A percentile compares a stretch with the other conserved stretches of the same genome.
Conservation (phyloP, 140 eudicot genomes). For the Bidens hawaiensis region DNA sequence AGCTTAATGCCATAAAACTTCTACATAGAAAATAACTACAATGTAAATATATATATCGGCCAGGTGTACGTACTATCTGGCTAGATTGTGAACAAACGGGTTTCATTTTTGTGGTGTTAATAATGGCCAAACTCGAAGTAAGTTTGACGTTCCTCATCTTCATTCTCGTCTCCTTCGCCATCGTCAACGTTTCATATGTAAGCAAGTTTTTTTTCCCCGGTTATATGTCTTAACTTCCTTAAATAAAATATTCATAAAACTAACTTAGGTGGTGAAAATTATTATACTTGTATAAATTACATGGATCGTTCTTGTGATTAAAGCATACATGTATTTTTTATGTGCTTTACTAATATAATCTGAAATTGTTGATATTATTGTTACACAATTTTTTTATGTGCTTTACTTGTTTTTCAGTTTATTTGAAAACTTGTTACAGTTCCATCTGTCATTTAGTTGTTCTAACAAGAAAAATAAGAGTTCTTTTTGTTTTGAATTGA, state of each 20-base stretch:
- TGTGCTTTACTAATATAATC: too few relatives aligned
- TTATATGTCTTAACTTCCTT: background rate
- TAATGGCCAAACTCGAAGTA: slow-evolving; percentile 27
- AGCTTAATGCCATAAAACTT: slow-evolving; percentile 18
- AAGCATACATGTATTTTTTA: too few relatives aligned
- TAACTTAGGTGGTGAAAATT: too few relatives aligned
- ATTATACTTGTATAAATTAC: too few relatives aligned
- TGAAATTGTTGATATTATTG: too few relatives aligned
- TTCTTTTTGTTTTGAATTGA: background rate
- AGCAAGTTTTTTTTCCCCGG: background rate
- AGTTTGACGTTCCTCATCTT: slow-evolving; percentile 23
- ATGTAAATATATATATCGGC: slow-evolving; percentile 1
- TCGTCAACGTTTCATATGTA: slow-evolving; percentile 24
- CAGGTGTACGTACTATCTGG: background rate
- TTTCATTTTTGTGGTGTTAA: background rate
- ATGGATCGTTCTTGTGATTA: too few relatives aligned
- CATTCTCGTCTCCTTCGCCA: slow-evolving; percentile 13
- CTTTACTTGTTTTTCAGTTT: too few relatives aligned
- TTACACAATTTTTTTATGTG: too few relatives aligned
- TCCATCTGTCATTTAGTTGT: too few relatives aligned
- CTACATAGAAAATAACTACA: slow-evolving; percentile 1
- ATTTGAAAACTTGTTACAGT: too few relatives aligned
- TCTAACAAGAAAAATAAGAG: too few relatives aligned
- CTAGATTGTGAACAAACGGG: background rate
- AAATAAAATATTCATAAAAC: background rate